Percentiles rank a stretch among this genome's conserved stretches.
Evolutionary conservation across 371 early-diverging fungal genomes (phyloP).

Genomic region (Chytridiales sp.): DNA sequence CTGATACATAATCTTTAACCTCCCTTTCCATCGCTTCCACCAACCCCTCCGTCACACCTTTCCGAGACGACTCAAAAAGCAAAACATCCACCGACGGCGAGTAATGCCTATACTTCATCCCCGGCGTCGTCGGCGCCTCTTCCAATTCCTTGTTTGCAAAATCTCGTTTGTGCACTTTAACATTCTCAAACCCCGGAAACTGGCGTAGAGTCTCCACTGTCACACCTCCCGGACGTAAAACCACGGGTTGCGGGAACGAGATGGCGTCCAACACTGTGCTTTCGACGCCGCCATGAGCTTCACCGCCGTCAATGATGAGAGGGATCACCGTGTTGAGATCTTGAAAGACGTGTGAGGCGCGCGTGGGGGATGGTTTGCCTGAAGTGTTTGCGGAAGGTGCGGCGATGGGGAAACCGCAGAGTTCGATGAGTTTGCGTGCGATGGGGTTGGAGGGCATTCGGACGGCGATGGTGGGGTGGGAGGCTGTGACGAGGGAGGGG

Average conservation of each 20-base stretch:
- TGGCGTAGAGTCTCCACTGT: slow-evolving; percentile 73
- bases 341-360: slow-evolving; percentile 84
- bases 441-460: slow-evolving; percentile 94
- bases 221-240: slow-evolving; percentile 98
- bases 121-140: slow-evolving; percentile 89
- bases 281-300: slow-evolving; percentile 93
- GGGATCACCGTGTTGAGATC: slow-evolving; percentile 87
- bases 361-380: slow-evolving; percentile 95
- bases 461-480: slow-evolving; percentile 89
- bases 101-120: slow-evolving; percentile 99
- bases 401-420: slow-evolving; percentile 90
- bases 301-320: slow-evolving; percentile 91
- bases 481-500: slow-evolving; percentile 80
- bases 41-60: too few relatives aligned
- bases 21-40: neutral
- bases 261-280: slow-evolving; percentile 93
- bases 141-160: slow-evolving; percentile 64
- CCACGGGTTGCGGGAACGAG: slow-evolving; percentile 58
- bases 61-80: slow-evolving; percentile 55
- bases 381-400: slow-evolving; percentile 99
- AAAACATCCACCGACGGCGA: slow-evolving; percentile 89
- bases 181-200: slow-evolving; percentile 50
- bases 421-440: slow-evolving; percentile 85
- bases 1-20: neutral
- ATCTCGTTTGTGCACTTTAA: slow-evolving; percentile 75